Base-by-base conservation (phyloP, 345 rosid genomes). In the Draba incana region DNA sequence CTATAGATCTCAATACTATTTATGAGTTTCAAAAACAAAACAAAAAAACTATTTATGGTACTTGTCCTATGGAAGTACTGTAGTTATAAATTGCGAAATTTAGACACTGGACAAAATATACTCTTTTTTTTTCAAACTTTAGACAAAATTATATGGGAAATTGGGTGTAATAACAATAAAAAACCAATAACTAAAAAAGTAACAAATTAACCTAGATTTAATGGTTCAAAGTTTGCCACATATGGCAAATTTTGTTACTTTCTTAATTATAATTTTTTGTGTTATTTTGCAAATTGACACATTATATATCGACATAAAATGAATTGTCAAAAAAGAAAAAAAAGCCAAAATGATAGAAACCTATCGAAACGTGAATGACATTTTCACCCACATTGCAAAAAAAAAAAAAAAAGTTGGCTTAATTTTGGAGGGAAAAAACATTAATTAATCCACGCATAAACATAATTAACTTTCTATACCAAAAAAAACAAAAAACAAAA, bases 381-480 rank as follows among this genome's bases (percentile, higher is more conserved):
- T 42, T 59, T 11, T 50, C 5, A 12, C 53, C 10, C 13, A 13
- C 54, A 7, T 53, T 54, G 44, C 53, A 66, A 54, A 31, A 64
- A 50, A 50, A 11, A 53, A 39, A 42, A 12, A 11, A 41, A 4
- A 53, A 8, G 31, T 44, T 44, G 44, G 62, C 15, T 44, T 16
- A 20, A 5, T 43, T 30, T 23, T 12, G 14, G 33, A 54, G 33
- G 8, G 7, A 25, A 57, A 30, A 58, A 39, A 51, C 39, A 68
- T 48, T 41, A 38, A 50, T 41, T 66, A 62, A 53, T 62, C 39
- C 9, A 9, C 57, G 63, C 63, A 35, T 35, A 62, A 62, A 55
- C 62, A 44, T 30, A 62, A 52, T 48, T 23, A 48, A 52, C 41
- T 59, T 62, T 62, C 20, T 60, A 39, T 71, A 53, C 8, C 1